These are phyloP conservation scores for Carpinus fangiana DNA, from an alignment of 306 rosid genomes.

Conservation along the genomic window DNA sequence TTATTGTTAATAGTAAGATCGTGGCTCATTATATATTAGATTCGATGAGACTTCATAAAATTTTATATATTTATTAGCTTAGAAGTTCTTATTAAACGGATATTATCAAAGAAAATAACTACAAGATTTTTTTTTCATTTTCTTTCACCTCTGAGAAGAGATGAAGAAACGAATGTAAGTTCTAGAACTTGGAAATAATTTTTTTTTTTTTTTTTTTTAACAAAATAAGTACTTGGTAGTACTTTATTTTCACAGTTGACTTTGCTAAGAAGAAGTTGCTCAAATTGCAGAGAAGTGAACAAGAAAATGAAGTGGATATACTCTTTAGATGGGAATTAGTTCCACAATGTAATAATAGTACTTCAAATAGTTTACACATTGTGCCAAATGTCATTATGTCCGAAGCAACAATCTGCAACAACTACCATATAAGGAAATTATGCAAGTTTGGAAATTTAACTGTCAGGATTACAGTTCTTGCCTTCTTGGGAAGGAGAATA, in stretches of 20 bases:
- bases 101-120: no score
- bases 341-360: conserved; percentile 20
- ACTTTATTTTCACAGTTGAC: not conserved
- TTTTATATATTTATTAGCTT: no score
- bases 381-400: conserved; percentile 19
- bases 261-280: not conserved
- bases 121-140: no score
- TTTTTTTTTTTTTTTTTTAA: no score
- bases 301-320: not conserved
- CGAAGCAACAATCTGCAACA: conserved; percentile 30
- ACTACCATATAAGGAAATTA: conserved; percentile 22
- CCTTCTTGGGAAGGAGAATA: conserved; percentile 15
- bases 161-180: no score
- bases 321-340: conserved; percentile 12
- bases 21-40: no score
- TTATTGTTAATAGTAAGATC: no score
- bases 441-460: conserved; percentile 19
- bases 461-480: conserved; percentile 23
- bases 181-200: no score
- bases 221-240: no score
- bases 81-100: no score
- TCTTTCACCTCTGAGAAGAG: no score
- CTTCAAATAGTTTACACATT: conserved; percentile 24
- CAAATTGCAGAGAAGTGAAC: not conserved
- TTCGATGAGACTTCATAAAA: no score